These are phyloP conservation scores for Lachancea cidri DNA, from an alignment of 805 yeast genomes.

Conservation along the genomic window DNA sequence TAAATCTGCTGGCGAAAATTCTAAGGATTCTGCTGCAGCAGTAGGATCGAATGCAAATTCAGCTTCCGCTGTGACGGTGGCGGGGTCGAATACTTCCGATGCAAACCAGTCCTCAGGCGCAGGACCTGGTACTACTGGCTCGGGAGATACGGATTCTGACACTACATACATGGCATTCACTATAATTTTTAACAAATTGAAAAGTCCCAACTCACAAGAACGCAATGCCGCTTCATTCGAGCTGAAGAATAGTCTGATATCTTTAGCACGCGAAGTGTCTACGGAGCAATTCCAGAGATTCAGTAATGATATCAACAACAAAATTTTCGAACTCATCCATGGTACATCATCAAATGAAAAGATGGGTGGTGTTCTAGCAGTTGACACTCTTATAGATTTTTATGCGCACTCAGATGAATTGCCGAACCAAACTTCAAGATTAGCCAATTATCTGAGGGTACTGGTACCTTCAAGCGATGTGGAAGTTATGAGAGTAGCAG, in stretches of 20 bases:
- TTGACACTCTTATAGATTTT: slow-evolving; percentile 79
- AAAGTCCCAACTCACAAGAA: slow-evolving; percentile 33
- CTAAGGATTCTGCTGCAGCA: slow-evolving; percentile 12
- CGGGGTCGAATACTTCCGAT: slow-evolving; percentile 17
- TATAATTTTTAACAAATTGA: slow-evolving; percentile 35
- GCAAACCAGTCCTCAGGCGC: slow-evolving; percentile 18
- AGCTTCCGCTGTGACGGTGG: slow-evolving; percentile 13
- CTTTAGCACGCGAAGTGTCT: slow-evolving; percentile 74
- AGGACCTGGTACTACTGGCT: slow-evolving; percentile 11
- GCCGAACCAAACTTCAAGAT: slow-evolving; percentile 82
- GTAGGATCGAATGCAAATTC: slow-evolving; percentile 14
- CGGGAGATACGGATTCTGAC: slow-evolving; percentile 19
- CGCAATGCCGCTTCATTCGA: slow-evolving; percentile 57
- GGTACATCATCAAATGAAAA: slow-evolving; percentile 66
- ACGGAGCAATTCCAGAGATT: slow-evolving; percentile 77
- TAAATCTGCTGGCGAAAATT: slow-evolving; percentile 21
- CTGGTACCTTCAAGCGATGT: slow-evolving; percentile 77
- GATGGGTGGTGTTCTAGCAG: slow-evolving; percentile 87
- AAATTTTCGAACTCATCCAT: slow-evolving; percentile 79
- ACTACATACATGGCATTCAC: slow-evolving; percentile 31
- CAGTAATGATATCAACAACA: slow-evolving; percentile 80
- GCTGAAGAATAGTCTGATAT: slow-evolving; percentile 60
- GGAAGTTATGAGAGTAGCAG: slow-evolving; percentile 82
- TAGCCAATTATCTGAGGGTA: slow-evolving; percentile 81
- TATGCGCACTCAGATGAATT: slow-evolving; percentile 79